These are phyloP conservation scores for Epichloe brachyelytri DNA, from an alignment of 2,329 filamentous ascomycete species.

Conservation along the genomic window DNA sequence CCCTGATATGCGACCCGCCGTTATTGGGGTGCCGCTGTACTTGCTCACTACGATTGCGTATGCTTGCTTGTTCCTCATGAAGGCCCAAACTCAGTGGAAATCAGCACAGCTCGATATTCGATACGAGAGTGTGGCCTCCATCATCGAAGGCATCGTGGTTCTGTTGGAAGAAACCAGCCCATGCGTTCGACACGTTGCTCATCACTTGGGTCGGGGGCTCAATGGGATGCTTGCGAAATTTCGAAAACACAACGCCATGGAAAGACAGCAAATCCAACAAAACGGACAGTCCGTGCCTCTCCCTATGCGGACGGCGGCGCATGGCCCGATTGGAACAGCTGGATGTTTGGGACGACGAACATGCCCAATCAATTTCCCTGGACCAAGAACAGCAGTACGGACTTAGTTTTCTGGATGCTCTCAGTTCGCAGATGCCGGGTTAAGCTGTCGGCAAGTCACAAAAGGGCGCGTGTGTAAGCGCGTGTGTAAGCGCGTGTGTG, in stretches of 20 bases:
- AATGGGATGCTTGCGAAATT: slow-evolving; percentile 17
- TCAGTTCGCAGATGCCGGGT: slow-evolving; percentile 16
- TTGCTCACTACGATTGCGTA: slow-evolving; percentile 20
- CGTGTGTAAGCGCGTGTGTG: not conserved
- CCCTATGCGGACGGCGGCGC: not conserved
- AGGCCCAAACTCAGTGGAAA: slow-evolving; percentile 18
- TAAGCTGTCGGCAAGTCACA: not conserved
- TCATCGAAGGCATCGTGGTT: slow-evolving; percentile 14
- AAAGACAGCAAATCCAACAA: slow-evolving; percentile 4
- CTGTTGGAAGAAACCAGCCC: slow-evolving; percentile 14
- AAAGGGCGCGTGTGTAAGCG: not conserved
- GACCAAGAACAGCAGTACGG: slow-evolving; percentile 12
- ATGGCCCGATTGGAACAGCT: slow-evolving; percentile 13
- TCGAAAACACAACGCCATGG: slow-evolving; percentile 9
- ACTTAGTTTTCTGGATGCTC: slow-evolving; percentile 13
- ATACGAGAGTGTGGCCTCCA: slow-evolving; percentile 18
- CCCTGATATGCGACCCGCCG: slow-evolving; percentile 16
- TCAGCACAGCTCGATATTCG: slow-evolving; percentile 14
- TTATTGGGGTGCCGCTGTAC: slow-evolving; percentile 20
- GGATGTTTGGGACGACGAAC: slow-evolving; percentile 13
- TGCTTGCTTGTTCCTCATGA: slow-evolving; percentile 20
- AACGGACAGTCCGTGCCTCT: slow-evolving; percentile 1
- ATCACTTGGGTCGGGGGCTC: slow-evolving; percentile 18
- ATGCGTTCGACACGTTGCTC: slow-evolving; percentile 17
- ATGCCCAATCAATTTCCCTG: slow-evolving; percentile 7